Base-by-base conservation (phyloP, 495 filamentous ascomycete species). In the Penicillium goetzii region DNA sequence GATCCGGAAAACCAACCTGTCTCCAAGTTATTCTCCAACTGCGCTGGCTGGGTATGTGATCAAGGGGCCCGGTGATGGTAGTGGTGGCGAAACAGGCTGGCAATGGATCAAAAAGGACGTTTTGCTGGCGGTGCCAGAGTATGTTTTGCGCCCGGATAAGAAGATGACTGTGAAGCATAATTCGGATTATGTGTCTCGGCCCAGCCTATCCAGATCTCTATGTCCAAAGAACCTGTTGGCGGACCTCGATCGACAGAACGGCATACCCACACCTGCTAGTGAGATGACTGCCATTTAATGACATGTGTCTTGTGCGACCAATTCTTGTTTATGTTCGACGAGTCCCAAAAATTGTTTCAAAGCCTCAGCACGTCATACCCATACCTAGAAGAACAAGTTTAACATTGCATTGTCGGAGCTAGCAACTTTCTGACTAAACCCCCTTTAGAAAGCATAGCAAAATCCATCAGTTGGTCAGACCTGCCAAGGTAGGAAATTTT, bases 161-260 rank as follows among this genome's bases (percentile, higher is more conserved):
- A 33, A 36, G 52, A 34, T 55, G 52, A 34, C 30, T 55, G 52
- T 55, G 17, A 36, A 17, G 52, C 28, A 55, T 34, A 15, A 36
- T 34, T 34, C 19, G 17, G 52, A 23, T n/a, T 55, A 55, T 38
- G 33, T 17, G 28, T 15, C 28, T 55, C 52, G 52, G 17, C 9
- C 28, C 33, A 55, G 52, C 30, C 14, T 55, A 55, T 55, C 52
- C 52, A 55, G 52, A 36, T 5, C 52, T 34, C 15, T 55, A n/a
- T 55, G 52, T 36, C 52, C 52, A 55, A 10, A 55, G 30, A 34
- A 6, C 30, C 52, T 55, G 17, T 55, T 55, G 52, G 52, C 17
- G 8, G 52, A 55, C 32, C 52, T 55, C 17, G 52, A 55, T 25
- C 52, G 30, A n/a, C 28, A 55, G 21, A 55, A 55, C 28, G 51